Base-by-base conservation (phyloP, 1,284 basidiomycete genomes). In the Cryptococcus sp. region DNA sequence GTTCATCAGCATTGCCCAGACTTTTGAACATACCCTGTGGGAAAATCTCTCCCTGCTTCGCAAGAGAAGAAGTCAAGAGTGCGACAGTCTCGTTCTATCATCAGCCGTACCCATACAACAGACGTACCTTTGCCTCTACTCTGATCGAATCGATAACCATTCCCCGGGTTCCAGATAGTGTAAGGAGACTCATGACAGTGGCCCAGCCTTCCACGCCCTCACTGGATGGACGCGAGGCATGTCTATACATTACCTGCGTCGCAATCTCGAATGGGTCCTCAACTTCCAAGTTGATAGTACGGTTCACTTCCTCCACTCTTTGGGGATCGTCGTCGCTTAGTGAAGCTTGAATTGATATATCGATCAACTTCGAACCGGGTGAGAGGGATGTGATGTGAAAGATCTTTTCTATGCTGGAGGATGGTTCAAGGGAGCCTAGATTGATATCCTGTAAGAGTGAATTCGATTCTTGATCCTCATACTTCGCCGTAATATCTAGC, bases 281-380 rank as follows among this genome's bases (percentile, higher is more conserved):
- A 23, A 70, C 54, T 10, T 66, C 65, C 21, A 73, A 54, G 10
- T 58, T 59, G 3, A 61, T 46, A 14, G 62, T 67, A 13, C 53
- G 46, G 16, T 52, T 51, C 9, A 56, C 25, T 46, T 71, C 68
- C 37, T 69, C 59, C 18, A 49, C 49, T 16, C 44, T 13, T 14
- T 50, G 31, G 19, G 10, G 32, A 9, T 51, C 50, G 7, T 39
- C 45, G 7, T 48, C 55, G 43, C 32, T 24, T 18, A 19, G 45
- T 13, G 40, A 57, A 11, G 66, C 56, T 13, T 49, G 45, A 9
- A 69, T 21, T 16, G 57, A 60, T 28, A 70, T 11, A 49, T 70
- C 70, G 39, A 70, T 34, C 11, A 64, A 48, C 39, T 62, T 63
- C 2, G 60, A 60, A 7, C 52, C 56, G 9, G 56, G 46, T 4